Base-by-base conservation (phyloP, 768 basidiomycete genomes). In the Boletus vermiculosoides region DNA sequence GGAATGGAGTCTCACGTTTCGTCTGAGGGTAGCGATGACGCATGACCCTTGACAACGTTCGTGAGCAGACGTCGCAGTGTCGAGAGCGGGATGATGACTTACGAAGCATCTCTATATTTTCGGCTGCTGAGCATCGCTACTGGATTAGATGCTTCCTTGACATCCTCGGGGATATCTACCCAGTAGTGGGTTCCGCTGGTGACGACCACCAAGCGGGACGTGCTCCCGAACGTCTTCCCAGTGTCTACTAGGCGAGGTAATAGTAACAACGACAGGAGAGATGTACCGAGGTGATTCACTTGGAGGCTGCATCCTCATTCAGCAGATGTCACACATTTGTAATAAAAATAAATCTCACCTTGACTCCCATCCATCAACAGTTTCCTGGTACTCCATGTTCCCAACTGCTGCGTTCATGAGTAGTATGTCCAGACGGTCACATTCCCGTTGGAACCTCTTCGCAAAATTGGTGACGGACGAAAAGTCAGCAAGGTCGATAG, bases 361-460 rank as follows among this genome's bases (percentile, higher is more conserved):
- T 12, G 65, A 48, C 57, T 83, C 82, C 78, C 78, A 83, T 8
- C 78, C 81, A 63, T 83, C 77, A 0, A 50, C 36, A 0, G 77
- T 78, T 10, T 59, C 45, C 7, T 65, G 37, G 33, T 72, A 74
- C 10, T n/a, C 48, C 2, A 0, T 1, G 0, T 20, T 2, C 0
- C 48, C 22, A 2, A 75, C 52, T 0, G 58, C 79, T 0, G 81
- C 79, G 30, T 82, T 82, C 64, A 76, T 73, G 12, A 81, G 70
- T 2, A 83, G 64, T 23, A 81, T 57, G 23, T 66, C 65, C 7
- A 64, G 30, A 25, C 54, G 54, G 16, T 53, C 62, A 22, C 28
- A 50, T 9, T 64, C 62, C 0, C 33, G 41, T 0, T 56, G 16
- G 6, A 62, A 54, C 23, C 22, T 51, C 30, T 64, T 56, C 16